A percentile compares a stretch with the other conserved stretches of the same genome.
Evolutionary conservation across 305 asterid genomes (phyloP).

Genomic region (Euphrasia arctica): DNA sequence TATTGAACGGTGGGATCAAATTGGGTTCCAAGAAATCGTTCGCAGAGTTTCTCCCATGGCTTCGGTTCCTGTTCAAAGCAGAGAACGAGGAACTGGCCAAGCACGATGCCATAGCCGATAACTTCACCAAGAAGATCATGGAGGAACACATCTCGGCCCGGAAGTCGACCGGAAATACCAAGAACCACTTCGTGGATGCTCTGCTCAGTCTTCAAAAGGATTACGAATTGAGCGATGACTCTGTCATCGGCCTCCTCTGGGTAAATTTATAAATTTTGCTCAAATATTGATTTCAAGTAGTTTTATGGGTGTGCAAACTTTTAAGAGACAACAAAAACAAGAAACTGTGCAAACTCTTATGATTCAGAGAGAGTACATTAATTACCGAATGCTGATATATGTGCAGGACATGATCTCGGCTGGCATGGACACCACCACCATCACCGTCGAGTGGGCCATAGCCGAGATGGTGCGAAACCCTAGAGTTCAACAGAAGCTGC

Average conservation of each 20-base stretch:
- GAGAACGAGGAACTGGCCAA: conserved; percentile 36
- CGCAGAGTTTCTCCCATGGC: conserved; percentile 49
- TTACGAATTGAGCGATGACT: conserved; percentile 53
- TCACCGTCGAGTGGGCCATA: conserved; percentile 66
- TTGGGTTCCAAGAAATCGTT: conserved; percentile 44
- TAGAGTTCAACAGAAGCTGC: conserved; percentile 55
- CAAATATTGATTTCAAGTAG: too few species aligned
- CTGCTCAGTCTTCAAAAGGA: conserved; percentile 53
- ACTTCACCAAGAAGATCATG: conserved; percentile 55
- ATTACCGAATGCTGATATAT: too few species aligned
- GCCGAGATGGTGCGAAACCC: conserved; percentile 62
- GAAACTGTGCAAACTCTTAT: too few species aligned
- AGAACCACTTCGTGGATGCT: conserved; percentile 64
- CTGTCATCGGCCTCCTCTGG: conserved; percentile 62
- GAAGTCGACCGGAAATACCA: conserved; percentile 42
- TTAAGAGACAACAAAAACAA: too few species aligned
- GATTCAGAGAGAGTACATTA: too few species aligned
- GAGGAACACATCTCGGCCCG: conserved; percentile 55
- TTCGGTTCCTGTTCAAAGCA: conserved; percentile 42
- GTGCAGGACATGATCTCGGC: conserved; percentile 62
- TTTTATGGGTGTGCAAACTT: too few species aligned
- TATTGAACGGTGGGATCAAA: conserved; percentile 40
- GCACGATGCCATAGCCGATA: conserved; percentile 41
- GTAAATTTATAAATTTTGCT: conserved; percentile 28
- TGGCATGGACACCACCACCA: conserved; percentile 64